A percentile compares a stretch with the other conserved stretches of the same genome.
These are phyloP conservation scores for Hanseniaspora hatyaiensis DNA, from an alignment of 805 yeast genomes.

Conservation along the genomic window DNA sequence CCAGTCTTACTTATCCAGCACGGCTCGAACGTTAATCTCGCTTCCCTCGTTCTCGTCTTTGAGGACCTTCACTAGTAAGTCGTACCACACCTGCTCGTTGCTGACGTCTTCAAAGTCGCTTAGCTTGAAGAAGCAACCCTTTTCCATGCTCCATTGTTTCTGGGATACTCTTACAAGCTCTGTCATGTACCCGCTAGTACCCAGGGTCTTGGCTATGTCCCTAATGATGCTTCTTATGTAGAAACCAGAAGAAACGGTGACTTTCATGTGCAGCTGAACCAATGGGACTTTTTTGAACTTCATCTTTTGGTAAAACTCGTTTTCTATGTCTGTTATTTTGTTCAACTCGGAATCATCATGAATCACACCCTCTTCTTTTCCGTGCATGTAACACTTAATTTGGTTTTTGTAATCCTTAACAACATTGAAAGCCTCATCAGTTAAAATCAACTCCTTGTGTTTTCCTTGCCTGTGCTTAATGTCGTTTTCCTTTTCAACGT, in stretches of 20 bases:
- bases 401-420: slow-evolving; percentile 31
- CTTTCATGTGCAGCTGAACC: slow-evolving; percentile 45
- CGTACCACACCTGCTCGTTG: slow-evolving; percentile 51
- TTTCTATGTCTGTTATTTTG: slow-evolving; percentile 28
- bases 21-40: slow-evolving; percentile 32
- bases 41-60: slow-evolving; percentile 31
- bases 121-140: slow-evolving; percentile 52
- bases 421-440: slow-evolving; percentile 31
- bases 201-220: slow-evolving; percentile 74
- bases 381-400: slow-evolving; percentile 1
- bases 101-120: slow-evolving; percentile 51
- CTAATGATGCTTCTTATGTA: slow-evolving; percentile 82
- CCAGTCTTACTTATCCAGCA: slow-evolving; percentile 29
- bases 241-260: slow-evolving; percentile 87
- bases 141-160: slow-evolving; percentile 70
- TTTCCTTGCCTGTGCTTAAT: slow-evolving; percentile 31
- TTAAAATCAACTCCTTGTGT: slow-evolving; percentile 37
- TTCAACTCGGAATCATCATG: slow-evolving; percentile 26
- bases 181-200: slow-evolving; percentile 80
- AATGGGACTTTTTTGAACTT: slow-evolving; percentile 42
- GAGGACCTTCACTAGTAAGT: slow-evolving; percentile 46
- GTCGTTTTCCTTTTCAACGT: slow-evolving; percentile 11
- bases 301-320: slow-evolving; percentile 24
- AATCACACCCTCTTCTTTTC: not conserved
- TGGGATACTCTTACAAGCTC: slow-evolving; percentile 62